A percentile compares a stretch with the other conserved stretches of the same genome.
These are phyloP conservation scores for Ophiostoma fasciatum DNA, from an alignment of 2,329 filamentous ascomycete genomes.

Conservation along the genomic window DNA sequence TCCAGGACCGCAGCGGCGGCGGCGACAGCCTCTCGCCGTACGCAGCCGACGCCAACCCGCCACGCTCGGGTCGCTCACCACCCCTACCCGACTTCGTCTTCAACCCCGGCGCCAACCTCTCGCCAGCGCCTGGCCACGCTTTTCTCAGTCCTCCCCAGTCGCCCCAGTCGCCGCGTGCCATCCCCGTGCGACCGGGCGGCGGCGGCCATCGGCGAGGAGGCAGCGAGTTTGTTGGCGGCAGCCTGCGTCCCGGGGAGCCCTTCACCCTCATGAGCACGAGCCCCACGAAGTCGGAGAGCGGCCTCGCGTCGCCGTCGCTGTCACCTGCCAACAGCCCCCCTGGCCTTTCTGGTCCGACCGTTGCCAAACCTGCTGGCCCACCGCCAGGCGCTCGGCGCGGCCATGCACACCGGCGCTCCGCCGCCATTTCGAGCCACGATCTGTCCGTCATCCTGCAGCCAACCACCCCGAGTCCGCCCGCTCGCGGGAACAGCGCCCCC, in stretches of 20 bases:
- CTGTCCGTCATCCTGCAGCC: constrained; percentile 54
- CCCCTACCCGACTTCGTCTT: constrained; percentile 40
- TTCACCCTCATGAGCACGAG: constrained; percentile 52
- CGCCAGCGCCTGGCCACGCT: constrained; percentile 20
- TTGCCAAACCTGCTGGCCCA: constrained; percentile 9
- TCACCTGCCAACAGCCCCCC: constrained; percentile 27
- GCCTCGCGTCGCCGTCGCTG: constrained; percentile 41
- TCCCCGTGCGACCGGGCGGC: constrained; percentile 40
- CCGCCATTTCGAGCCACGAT: constrained; percentile 72
- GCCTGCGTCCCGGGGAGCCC: constrained; percentile 40
- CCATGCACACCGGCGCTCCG: constrained; percentile 69
- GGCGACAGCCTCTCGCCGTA: constrained; percentile 8
- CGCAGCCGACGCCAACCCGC: too few species aligned
- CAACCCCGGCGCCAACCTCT: constrained; percentile 23
- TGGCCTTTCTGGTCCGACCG: neutral
- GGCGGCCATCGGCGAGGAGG: constrained; percentile 68
- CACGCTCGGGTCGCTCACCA: constrained; percentile 20
- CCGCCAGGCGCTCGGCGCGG: constrained; percentile 40
- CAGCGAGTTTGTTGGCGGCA: constrained; percentile 77
- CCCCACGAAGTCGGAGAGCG: constrained; percentile 48
- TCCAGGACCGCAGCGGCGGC: constrained; percentile 19
- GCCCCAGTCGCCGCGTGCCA: constrained; percentile 32
- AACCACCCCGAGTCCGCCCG: constrained; percentile 32
- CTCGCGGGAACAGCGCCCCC: constrained; percentile 47
- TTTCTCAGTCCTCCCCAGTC: constrained; percentile 41